Evolutionary conservation across 2,329 filamentous ascomycete genomes (phyloP).

Genomic region (Sporothrix pallida): DNA sequence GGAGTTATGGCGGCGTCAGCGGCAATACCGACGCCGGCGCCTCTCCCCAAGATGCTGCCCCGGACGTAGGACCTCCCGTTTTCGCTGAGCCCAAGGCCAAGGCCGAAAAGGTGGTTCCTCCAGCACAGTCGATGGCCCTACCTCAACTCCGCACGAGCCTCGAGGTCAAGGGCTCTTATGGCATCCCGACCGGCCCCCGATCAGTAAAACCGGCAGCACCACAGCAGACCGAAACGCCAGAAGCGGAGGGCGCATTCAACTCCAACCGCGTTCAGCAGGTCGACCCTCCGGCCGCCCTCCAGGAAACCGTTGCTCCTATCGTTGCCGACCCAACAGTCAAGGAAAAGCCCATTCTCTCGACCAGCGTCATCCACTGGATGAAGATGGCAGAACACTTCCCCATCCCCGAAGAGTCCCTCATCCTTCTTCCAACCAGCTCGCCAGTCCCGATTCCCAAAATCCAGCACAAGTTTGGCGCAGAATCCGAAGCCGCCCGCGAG

Average conservation of each 20-base stretch:
- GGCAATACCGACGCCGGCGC: not conserved
- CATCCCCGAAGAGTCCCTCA: constrained; percentile 70
- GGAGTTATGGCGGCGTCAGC: not conserved
- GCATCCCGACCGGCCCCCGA: constrained; percentile 39
- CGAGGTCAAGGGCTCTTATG: constrained; percentile 41
- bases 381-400: constrained; percentile 80
- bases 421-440: constrained; percentile 73
- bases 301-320: constrained; percentile 24
- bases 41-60: constrained; percentile 13
- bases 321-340: constrained; percentile 3
- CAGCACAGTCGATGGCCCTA: constrained; percentile 35
- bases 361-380: constrained; percentile 68
- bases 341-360: constrained; percentile 32
- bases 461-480: constrained; percentile 72
- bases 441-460: constrained; percentile 75
- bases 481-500: constrained; percentile 64
- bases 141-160: constrained; percentile 43
- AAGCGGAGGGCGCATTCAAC: not conserved
- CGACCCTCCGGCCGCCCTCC: constrained; percentile 1
- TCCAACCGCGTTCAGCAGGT: constrained; percentile 37
- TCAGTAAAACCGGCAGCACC: constrained; percentile 11
- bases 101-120: constrained; percentile 23
- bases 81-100: not conserved
- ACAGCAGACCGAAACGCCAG: constrained; percentile 30
- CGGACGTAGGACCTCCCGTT: constrained; percentile 6